These are phyloP conservation scores for Globisporangium cederbergense DNA, from an alignment of 352 stramenopile genomes.

Conservation along the genomic window DNA sequence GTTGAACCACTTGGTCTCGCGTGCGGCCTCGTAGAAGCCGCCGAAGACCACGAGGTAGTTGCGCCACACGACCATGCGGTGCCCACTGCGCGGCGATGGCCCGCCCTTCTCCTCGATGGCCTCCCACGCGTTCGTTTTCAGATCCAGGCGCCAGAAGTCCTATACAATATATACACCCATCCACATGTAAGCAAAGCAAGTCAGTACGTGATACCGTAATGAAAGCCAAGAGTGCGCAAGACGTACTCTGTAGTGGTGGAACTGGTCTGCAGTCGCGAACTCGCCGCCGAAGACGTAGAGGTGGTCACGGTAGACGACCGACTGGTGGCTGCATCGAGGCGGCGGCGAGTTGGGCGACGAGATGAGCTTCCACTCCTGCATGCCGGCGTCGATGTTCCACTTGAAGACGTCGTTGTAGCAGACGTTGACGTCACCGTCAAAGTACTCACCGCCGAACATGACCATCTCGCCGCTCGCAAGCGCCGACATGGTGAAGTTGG, in stretches of 20 bases:
- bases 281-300: conserved; percentile 98
- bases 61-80: conserved; percentile 93
- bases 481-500: conserved; percentile 79
- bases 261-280: conserved; percentile 95
- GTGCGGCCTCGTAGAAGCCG: conserved; percentile 95
- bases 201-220: not conserved
- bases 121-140: conserved; percentile 94
- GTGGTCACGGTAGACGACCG: conserved; percentile 91
- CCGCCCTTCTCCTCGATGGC: conserved; percentile 86
- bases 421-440: conserved; percentile 94
- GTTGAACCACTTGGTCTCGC: conserved; percentile 94
- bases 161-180: conserved; percentile 1
- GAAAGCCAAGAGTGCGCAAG: not conserved
- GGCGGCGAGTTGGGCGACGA: conserved; percentile 85
- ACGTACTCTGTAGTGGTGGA: conserved; percentile 94
- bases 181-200: not conserved
- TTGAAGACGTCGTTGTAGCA: conserved; percentile 96
- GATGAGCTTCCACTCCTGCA: conserved; percentile 82
- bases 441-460: conserved; percentile 98
- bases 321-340: conserved; percentile 94
- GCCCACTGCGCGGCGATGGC: conserved; percentile 82
- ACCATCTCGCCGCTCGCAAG: conserved; percentile 80
- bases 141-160: conserved; percentile 90
- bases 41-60: conserved; percentile 97
- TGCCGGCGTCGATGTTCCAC: conserved; percentile 86